Percentiles rank a stretch among this genome's conserved stretches.
Conservation (phyloP, 345 rosid species). For the Tarenaya hassleriana region DNA sequence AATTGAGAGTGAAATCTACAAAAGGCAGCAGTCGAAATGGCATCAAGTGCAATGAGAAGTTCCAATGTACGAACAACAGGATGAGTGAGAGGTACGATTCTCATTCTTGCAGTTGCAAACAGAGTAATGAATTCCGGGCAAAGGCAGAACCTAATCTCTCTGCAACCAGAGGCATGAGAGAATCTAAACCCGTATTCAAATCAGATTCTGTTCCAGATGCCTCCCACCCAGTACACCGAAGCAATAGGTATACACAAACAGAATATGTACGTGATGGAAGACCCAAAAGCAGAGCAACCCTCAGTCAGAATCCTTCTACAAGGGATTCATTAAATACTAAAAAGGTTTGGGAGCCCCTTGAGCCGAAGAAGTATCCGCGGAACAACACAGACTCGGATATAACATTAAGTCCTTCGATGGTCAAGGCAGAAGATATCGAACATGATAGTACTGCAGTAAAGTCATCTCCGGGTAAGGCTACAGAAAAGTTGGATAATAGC, state of each 20-base stretch:
- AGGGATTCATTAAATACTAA: conserved; percentile 42
- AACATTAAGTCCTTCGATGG: conserved; percentile 33
- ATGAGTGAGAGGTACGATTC: conserved; percentile 50
- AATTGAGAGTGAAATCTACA: conserved; percentile 36
- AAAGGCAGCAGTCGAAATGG: conserved; percentile 47
- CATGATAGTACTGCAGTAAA: conserved; percentile 25
- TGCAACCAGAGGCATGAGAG: conserved; percentile 43
- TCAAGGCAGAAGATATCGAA: conserved; percentile 31
- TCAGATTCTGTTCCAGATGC: conserved; percentile 46
- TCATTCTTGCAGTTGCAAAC: conserved; percentile 62
- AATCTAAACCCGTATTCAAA: conserved; percentile 42
- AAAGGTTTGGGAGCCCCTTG: conserved; percentile 88
- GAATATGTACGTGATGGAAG: conserved; percentile 52
- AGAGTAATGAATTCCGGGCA: conserved; percentile 44
- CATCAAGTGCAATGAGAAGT: conserved; percentile 51
- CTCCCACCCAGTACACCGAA: conserved; percentile 57
- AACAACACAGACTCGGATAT: conserved; percentile 60
- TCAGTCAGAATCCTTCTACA: conserved; percentile 26
- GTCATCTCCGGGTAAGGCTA: conserved; percentile 19
- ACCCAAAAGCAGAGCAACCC: conserved; percentile 41
- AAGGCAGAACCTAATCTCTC: conserved; percentile 52
- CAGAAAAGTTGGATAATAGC: conserved; percentile 17
- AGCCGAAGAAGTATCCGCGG: conserved; percentile 50
- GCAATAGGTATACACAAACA: conserved; percentile 48
- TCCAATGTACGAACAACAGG: conserved; percentile 37